A percentile compares a stretch with the other conserved stretches of the same genome.
Conservation (phyloP, 2,329 filamentous ascomycete species). For the Pyrenochaeta sp. region DNA sequence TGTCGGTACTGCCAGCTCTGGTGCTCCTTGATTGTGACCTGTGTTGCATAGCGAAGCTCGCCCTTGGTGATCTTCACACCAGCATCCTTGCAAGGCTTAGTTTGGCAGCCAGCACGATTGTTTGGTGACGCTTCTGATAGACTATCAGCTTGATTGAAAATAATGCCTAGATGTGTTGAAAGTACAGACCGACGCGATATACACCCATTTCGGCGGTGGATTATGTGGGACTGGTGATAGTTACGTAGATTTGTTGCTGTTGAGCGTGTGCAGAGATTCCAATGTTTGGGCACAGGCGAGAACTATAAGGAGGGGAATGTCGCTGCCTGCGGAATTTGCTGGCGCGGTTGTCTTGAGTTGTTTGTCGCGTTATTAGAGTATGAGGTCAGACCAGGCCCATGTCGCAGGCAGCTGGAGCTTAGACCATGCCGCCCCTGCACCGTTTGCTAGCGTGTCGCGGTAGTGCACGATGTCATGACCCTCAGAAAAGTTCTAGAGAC, state of each 20-base stretch:
- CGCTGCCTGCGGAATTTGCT: conserved; percentile 2
- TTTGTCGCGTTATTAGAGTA: conserved; percentile 14
- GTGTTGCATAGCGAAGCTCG: conserved; percentile 77
- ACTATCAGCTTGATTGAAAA: conserved; percentile 5
- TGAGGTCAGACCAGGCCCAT: conserved; percentile 17
- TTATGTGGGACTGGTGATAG: neutral
- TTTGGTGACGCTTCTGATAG: conserved; percentile 50
- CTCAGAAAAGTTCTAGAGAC: conserved; percentile 36
- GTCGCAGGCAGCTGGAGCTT: conserved; percentile 17
- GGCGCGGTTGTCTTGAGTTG: conserved; percentile 15
- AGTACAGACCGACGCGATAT: conserved; percentile 36
- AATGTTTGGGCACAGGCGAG: conserved; percentile 7
- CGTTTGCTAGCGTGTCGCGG: conserved; percentile 15
- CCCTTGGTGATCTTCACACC: conserved; percentile 74
- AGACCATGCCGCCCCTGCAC: conserved; percentile 8
- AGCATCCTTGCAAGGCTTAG: conserved; percentile 75
- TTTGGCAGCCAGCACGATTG: conserved; percentile 76
- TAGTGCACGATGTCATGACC: conserved; percentile 29
- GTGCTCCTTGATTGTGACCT: conserved; percentile 69
- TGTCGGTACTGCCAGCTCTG: conserved; percentile 82
- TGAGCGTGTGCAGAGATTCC: conserved; percentile 4
- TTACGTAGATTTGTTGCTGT: conserved; percentile 1
- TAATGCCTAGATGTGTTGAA: neutral
- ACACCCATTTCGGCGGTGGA: conserved; percentile 30
- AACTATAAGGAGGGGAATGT: neutral